Percentiles rank a stretch among this genome's conserved stretches.
Conservation (phyloP, 2,329 filamentous ascomycete genomes). For the Fusarium anthophilum region DNA sequence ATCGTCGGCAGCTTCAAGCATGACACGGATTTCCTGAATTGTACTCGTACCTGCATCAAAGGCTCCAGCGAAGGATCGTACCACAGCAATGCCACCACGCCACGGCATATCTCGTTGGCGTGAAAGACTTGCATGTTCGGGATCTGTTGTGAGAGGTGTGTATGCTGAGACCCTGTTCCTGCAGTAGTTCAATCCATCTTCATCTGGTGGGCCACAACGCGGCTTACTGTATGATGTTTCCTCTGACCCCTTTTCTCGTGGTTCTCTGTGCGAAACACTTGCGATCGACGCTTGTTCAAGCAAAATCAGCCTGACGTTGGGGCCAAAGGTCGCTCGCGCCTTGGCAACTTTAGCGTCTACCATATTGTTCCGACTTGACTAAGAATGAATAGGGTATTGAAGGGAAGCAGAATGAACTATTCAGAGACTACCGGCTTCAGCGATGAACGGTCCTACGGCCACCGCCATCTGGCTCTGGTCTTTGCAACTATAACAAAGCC, state of each 20-base stretch:
- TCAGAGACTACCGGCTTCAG: conserved; percentile 12
- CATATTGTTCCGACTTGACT: neutral
- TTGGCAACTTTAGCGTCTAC: conserved; percentile 18
- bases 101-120: conserved; percentile 23
- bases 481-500: conserved; percentile 21
- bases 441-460: neutral
- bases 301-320: conserved; percentile 13
- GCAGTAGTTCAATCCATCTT: conserved; percentile 41
- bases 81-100: conserved; percentile 18
- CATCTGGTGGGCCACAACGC: conserved; percentile 36
- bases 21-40: neutral
- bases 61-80: conserved; percentile 29
- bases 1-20: neutral
- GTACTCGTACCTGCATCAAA: conserved; percentile 1
- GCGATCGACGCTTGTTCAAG: conserved; percentile 19
- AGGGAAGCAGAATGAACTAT: neutral
- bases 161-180: conserved; percentile 41
- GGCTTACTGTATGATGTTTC: conserved; percentile 17
- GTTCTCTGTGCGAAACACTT: neutral
- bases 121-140: conserved; percentile 14
- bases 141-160: conserved; percentile 24
- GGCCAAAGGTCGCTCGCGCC: conserved; percentile 12
- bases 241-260: conserved; percentile 22
- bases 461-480: neutral
- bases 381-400: neutral